phyloP scores from a whole-genome alignment of 2,329 filamentous ascomycete species.

The Xylaria digitata region DNA sequence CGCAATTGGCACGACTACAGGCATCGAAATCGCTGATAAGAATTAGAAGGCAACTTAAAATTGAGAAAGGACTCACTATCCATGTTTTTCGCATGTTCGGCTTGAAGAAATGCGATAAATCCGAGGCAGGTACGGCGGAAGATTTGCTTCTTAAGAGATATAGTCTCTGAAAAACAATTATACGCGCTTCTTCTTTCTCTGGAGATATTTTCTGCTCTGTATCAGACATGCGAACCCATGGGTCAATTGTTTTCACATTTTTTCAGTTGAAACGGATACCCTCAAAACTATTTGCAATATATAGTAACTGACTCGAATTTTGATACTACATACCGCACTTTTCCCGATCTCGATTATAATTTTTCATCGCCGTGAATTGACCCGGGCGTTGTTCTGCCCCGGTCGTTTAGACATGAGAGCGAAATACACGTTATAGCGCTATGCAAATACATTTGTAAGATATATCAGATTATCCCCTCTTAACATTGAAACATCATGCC shows the following conservation, averaged over 20 bases:
- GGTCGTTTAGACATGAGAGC: no score
- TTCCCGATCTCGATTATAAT: neutral
- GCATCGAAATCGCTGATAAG: conserved; percentile 13
- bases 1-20: conserved; percentile 14
- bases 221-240: neutral
- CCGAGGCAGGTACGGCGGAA: conserved; percentile 4
- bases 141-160: conserved; percentile 1
- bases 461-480: no score
- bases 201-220: neutral
- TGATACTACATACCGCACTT: neutral
- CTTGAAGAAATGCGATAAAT: neutral
- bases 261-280: conserved; percentile 24
- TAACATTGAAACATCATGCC: no score
- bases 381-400: no score
- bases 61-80: neutral
- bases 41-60: neutral
- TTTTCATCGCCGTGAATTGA: neutral
- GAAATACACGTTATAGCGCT: no score
- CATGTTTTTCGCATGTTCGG: neutral
- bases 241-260: neutral
- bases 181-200: neutral
- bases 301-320: conserved; percentile 5
- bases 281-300: conserved; percentile 22
- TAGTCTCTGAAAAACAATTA: neutral
- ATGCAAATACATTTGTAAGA: no score